These are phyloP conservation scores for Alloteropsis angusta DNA, from an alignment of 202 grass and related monocot genomes.

Conservation along the genomic window DNA sequence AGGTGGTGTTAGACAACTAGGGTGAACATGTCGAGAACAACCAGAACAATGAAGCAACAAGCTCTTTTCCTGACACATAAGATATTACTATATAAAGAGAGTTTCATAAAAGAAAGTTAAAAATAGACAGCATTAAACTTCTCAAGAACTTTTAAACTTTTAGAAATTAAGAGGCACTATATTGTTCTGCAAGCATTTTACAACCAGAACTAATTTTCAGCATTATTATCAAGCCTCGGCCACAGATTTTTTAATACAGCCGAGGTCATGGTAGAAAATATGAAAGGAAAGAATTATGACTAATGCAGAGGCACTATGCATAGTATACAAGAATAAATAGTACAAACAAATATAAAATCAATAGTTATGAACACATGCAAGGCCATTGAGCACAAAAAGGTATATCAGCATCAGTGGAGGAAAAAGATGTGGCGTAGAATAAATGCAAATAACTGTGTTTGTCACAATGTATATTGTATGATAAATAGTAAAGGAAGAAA, in stretches of 20 bases:
- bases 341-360: neutral
- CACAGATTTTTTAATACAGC: neutral
- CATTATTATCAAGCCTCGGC: slow-evolving; percentile 1
- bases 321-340: neutral
- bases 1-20: slow-evolving; percentile 80
- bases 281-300: slow-evolving; percentile 15
- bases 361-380: neutral
- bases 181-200: slow-evolving; percentile 24
- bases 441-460: slow-evolving; percentile 17
- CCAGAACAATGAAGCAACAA: slow-evolving; percentile 88
- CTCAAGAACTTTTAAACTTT: neutral
- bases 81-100: neutral
- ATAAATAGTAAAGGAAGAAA: neutral
- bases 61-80: slow-evolving; percentile 67
- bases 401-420: neutral
- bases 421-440: neutral
- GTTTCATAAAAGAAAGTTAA: neutral
- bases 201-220: neutral
- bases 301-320: neutral
- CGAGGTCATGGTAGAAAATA: neutral
- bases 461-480: neutral
- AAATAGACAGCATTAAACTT: neutral
- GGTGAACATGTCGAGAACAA: slow-evolving; percentile 82
- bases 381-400: neutral
- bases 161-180: neutral